Percentiles rank a stretch among this genome's conserved stretches.
Conservation (phyloP, 352 stramenopile genomes). For the Plasmopara viticola region DNA sequence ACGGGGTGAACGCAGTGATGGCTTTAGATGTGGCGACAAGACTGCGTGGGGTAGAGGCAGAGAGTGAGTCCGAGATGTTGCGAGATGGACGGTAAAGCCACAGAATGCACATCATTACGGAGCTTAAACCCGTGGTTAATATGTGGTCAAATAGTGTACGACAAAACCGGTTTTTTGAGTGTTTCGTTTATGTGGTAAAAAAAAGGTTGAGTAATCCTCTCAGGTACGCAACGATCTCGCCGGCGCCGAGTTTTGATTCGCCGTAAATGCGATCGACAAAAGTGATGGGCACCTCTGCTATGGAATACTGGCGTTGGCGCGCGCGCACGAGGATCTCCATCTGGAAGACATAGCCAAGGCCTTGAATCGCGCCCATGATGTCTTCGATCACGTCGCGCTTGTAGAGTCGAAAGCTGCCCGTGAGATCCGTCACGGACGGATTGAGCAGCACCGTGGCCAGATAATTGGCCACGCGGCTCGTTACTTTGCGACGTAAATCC, state of each 20-base stretch:
- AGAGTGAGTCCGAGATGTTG: slow-evolving; percentile 6
- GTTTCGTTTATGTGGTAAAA: slow-evolving; percentile 82
- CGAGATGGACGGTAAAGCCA: slow-evolving; percentile 3
- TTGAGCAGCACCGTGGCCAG: slow-evolving; percentile 95
- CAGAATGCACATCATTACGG: too few relatives aligned
- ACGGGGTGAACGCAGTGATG: neutral
- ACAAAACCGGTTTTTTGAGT: too few relatives aligned
- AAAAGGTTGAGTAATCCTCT: slow-evolving; percentile 95
- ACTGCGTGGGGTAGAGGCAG: neutral
- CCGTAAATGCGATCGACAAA: slow-evolving; percentile 99
- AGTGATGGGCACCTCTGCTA: slow-evolving; percentile 95
- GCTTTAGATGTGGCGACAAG: neutral
- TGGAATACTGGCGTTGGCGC: slow-evolving; percentile 86
- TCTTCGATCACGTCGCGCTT: slow-evolving; percentile 91
- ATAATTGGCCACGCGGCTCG: slow-evolving; percentile 96
- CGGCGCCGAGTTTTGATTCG: slow-evolving; percentile 96
- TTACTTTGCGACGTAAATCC: slow-evolving; percentile 95
- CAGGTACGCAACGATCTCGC: slow-evolving; percentile 97
- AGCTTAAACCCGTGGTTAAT: too few relatives aligned
- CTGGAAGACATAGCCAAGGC: slow-evolving; percentile 97
- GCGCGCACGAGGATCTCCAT: slow-evolving; percentile 98
- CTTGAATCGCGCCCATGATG: slow-evolving; percentile 89
- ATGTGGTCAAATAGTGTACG: too few relatives aligned
- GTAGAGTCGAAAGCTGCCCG: slow-evolving; percentile 96
- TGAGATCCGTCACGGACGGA: slow-evolving; percentile 94